These are phyloP conservation scores for Viscum album DNA, from an alignment of 177 flowering plant genomes.

Conservation along the genomic window DNA sequence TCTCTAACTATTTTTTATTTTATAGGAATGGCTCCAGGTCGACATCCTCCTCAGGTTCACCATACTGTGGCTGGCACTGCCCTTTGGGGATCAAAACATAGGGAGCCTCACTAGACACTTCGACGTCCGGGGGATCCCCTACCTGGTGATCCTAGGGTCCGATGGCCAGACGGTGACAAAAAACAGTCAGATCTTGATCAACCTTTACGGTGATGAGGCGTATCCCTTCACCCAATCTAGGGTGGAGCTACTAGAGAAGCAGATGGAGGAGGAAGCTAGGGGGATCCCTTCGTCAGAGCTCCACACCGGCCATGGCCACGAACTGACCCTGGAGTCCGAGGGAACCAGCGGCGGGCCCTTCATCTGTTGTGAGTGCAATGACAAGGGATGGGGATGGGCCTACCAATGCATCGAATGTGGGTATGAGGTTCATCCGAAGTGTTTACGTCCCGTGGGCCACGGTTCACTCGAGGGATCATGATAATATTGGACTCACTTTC, in stretches of 20 bases:
- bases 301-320: neutral
- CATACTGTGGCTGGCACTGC: slow-evolving; percentile 1
- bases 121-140: neutral
- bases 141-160: neutral
- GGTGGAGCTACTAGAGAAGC: neutral
- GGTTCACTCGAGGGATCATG: too few relatives aligned
- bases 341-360: neutral
- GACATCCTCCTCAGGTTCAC: too few relatives aligned
- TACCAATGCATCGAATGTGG: slow-evolving; percentile 1
- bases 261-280: slow-evolving; percentile 1
- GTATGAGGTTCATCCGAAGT: slow-evolving; percentile 3
- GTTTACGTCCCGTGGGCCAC: too few relatives aligned
- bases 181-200: neutral
- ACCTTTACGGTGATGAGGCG: neutral
- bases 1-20: too few relatives aligned
- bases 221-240: neutral
- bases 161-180: slow-evolving; percentile 1
- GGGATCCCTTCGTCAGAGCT: neutral
- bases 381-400: slow-evolving; percentile 1
- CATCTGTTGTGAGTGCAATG: slow-evolving; percentile 2
- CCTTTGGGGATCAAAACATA: neutral
- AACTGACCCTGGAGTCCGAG: neutral
- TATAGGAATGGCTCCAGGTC: too few relatives aligned
- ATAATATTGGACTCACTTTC: too few relatives aligned
- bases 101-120: neutral